phyloP scores from a whole-genome alignment of 352 stramenopile species.

The Phytophthora litchii region DNA sequence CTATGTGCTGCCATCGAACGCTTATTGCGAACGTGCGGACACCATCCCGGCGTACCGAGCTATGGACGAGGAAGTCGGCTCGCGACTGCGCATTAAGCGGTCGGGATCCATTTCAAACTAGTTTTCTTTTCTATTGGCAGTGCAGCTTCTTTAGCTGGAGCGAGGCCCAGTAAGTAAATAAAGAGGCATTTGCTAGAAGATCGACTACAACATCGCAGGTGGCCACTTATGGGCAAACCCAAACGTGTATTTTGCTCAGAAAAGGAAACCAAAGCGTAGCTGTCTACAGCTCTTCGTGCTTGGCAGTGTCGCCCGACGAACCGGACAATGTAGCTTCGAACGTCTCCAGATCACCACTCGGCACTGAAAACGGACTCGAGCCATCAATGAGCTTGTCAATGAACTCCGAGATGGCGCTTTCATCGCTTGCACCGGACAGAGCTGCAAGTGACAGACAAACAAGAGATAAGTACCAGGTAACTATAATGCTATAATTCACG shows the following conservation, averaged over 20 bases:
- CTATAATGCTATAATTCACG: background rate
- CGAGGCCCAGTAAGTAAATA: conserved; percentile 23
- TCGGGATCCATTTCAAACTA: conserved; percentile 61
- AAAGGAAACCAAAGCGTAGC: background rate
- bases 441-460: conserved; percentile 32
- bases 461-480: conserved; percentile 7
- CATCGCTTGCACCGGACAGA: conserved; percentile 34
- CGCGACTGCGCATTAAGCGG: conserved; percentile 65
- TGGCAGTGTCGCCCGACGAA: conserved; percentile 12
- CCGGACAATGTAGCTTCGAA: conserved; percentile 32
- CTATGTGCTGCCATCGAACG: conserved; percentile 73
- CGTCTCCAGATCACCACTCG: conserved; percentile 23
- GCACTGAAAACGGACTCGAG: conserved; percentile 50
- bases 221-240: background rate
- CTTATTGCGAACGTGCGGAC: conserved; percentile 82
- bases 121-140: conserved; percentile 4
- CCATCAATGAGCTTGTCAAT: conserved; percentile 73
- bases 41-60: conserved; percentile 73
- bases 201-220: conserved; percentile 1
- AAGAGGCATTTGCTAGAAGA: conserved; percentile 26
- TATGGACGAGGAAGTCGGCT: conserved; percentile 78
- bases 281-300: conserved; percentile 40
- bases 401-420: conserved; percentile 48
- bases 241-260: background rate
- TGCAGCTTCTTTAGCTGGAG: conserved; percentile 13